Evolutionary conservation across 1,284 basidiomycete genomes (phyloP), one percentile per base, ranked within the genome.

Genomic region (Cutaneotrichosporon sp.): DNA sequence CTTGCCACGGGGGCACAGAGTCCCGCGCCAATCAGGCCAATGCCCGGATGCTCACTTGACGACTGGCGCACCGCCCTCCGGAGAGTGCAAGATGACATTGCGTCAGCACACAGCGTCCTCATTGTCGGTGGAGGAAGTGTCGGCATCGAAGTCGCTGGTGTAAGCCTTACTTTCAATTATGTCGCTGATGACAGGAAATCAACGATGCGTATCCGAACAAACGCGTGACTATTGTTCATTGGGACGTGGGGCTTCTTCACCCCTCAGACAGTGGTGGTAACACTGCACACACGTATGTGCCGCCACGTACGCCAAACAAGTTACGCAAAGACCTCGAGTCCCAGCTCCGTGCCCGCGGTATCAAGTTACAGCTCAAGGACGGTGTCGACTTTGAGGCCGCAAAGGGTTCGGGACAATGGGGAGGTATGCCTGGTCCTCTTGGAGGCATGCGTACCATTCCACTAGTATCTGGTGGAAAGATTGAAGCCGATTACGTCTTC

Each of bases 141-240:
- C 7, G 83, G 83, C 2, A 71, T 84, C 36, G 83, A 84, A 58
- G 74, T 81, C 47, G 81, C 80, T 0, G 83, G 83, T 52, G 78
- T 78, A 38, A 70, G 76, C 26, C 26, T 26, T 26, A 26, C 26
- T 3, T 26, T n/a, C n/a, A 26, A 26, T 1, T 26, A 26, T 3
- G 26, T 13, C 18, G 14, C 50, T 32, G 26, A 30, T 30, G 11
- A 8, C 50, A 63, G 61, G 78, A 79, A 59, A 71, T 79, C 57
- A 65, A 69, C 50, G 68, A 70, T 5, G 57, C 53, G 18, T 69
- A 74, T 66, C 76, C 75, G 11, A 61, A 64, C 18, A 76, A 69
- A 42, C 61, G 60, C 49, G 38, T 69, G 36, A 63, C 63, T 6
- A 60, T 69, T 18, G 71, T 77, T 13, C 77, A 78, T 60, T 65